Base-by-base conservation (phyloP, 2,329 filamentous ascomycete species). In the Esteya vermicola region DNA sequence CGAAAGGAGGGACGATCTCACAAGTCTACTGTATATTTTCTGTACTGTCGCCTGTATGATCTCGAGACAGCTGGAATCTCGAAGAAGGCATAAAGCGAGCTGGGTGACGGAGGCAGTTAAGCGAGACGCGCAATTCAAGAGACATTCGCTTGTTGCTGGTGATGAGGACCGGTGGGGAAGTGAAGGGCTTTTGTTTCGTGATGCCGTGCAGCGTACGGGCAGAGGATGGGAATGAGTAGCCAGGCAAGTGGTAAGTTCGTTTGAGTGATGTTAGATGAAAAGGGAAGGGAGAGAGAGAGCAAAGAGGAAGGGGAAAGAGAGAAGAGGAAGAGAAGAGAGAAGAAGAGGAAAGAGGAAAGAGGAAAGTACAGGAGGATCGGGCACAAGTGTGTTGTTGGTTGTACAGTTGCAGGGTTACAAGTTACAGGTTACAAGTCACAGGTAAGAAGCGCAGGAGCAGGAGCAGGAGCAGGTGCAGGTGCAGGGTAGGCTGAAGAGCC, bases 31-130 rank as follows among this genome's bases (percentile, higher is more conserved):
- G 57, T 68, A 67, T 62, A 67, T 69, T 64, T 45, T 67, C 63
- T 57, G 64, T 67, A 66, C 66, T 71, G 55, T 72, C 68, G 47
- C 68, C 67, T 51, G 68, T 72, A 53, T 72, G 68, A 51, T 65
- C 67, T 56, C 57, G 61, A 41, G 67, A 72, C 41, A 71, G 57
- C 47, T 72, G 68, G 43, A 60, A 64, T 65, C 68, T 68, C 52
- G 68, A 71, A 51, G 68, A 58, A 59, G 67, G 62, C 68, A 70
- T 71, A 59, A 70, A 72, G 55, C 68, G 67, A 50, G 64, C 66
- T 44, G 68, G 68, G 57, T 71, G 65, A 53, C 66, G 65, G 54
- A 72, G 61, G 57, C 68, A 72, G 47, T 71, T 64, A 54, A 71
- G 66, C 57, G 66, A 68, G 53, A 62, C 64, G 49, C 68, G 68